Conservation (phyloP, 768 basidiomycete genomes). For the Lactarius akahatsu region DNA sequence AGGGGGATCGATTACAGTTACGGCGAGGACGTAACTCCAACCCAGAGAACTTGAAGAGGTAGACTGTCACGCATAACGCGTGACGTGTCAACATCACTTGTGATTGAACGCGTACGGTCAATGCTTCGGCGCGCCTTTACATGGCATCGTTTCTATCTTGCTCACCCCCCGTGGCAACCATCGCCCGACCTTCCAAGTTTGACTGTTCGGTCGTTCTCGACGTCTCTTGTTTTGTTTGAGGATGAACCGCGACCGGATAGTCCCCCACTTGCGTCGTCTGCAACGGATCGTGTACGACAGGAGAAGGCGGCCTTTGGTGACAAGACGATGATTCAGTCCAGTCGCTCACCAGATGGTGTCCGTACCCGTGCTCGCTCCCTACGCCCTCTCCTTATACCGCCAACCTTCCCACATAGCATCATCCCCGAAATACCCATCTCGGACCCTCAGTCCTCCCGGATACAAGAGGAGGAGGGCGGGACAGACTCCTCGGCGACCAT, state of each 20-base stretch:
- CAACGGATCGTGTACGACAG: background rate
- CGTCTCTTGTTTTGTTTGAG: background rate
- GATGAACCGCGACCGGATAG: background rate
- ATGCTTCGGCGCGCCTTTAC: conserved; percentile 9
- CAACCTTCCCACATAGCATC: background rate
- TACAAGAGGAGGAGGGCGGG: background rate
- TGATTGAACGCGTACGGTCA: background rate
- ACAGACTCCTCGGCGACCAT: background rate
- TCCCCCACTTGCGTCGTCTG: background rate
- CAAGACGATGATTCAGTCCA: background rate
- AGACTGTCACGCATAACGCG: no score
- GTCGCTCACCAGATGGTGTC: background rate
- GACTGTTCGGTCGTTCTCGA: background rate
- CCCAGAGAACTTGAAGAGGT: no score
- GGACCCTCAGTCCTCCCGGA: background rate
- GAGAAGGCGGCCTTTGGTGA: background rate
- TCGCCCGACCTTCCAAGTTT: background rate
- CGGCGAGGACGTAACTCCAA: background rate
- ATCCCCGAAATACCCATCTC: background rate
- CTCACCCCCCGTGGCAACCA: background rate
- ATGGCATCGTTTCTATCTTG: background rate
- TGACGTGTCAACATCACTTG: no score
- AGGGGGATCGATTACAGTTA: background rate
- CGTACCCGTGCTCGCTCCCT: background rate
- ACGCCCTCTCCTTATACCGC: conserved; percentile 17